Conservation (phyloP, 2,329 filamentous ascomycete species). For the Paecilomyces niveus region DNA sequence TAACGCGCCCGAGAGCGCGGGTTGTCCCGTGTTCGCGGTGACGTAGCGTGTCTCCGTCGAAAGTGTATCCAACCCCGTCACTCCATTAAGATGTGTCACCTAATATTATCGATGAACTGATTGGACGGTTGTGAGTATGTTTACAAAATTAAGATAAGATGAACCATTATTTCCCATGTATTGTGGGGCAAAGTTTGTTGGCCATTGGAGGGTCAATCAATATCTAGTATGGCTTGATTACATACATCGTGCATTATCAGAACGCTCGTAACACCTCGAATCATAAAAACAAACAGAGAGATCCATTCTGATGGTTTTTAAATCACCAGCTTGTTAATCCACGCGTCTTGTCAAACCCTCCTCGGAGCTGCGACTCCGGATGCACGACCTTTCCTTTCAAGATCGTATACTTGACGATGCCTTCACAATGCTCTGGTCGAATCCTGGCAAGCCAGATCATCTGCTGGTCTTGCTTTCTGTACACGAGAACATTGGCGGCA, state of each 20-base stretch:
- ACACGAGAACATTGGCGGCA: constrained; percentile 82
- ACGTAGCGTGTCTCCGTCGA: neutral
- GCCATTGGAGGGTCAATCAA: too few relatives aligned
- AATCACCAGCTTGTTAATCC: constrained; percentile 59
- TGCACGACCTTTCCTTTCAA: constrained; percentile 86
- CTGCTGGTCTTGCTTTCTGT: constrained; percentile 49
- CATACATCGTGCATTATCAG: neutral
- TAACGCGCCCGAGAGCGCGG: neutral
- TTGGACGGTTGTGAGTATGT: neutral
- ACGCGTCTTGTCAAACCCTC: constrained; percentile 71
- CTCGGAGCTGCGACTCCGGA: constrained; percentile 71
- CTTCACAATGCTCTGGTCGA: constrained; percentile 80
- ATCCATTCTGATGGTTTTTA: neutral
- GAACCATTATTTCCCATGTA: too few relatives aligned
- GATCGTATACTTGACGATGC: constrained; percentile 76
- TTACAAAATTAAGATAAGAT: neutral
- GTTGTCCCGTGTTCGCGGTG: neutral
- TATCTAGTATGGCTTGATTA: neutral
- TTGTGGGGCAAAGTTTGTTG: too few relatives aligned
- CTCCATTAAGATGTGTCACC: neutral
- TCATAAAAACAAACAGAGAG: neutral
- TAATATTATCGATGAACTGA: neutral
- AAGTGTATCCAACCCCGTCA: neutral
- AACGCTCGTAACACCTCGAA: neutral
- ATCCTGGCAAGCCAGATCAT: constrained; percentile 82